A percentile compares a stretch with the other conserved stretches of the same genome.
Evolutionary conservation across 495 filamentous ascomycete species (phyloP).

Genomic region (Lepraria neglecta): DNA sequence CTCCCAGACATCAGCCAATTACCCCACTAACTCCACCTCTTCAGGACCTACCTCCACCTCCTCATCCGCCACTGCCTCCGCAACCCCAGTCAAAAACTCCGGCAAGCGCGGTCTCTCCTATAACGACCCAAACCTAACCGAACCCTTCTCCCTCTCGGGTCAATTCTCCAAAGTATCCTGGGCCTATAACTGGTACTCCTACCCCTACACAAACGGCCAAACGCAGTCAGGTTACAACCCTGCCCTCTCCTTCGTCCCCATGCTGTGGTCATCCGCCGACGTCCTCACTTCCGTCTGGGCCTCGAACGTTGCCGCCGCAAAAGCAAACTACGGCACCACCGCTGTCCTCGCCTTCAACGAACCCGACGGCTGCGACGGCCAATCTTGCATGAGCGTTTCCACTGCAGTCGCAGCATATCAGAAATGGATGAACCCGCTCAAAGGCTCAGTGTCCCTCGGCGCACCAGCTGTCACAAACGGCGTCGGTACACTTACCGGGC

Average conservation of each 20-base stretch:
- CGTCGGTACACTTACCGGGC: conserved; percentile 35
- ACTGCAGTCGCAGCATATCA: conserved; percentile 48
- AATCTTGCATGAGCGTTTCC: conserved; percentile 14
- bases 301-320: conserved; percentile 44
- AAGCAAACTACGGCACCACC: conserved; percentile 35
- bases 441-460: conserved; percentile 48
- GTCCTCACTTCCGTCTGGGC: conserved; percentile 47
- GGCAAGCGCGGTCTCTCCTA: conserved; percentile 64
- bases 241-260: conserved; percentile 50
- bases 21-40: background rate
- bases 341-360: conserved; percentile 24
- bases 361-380: conserved; percentile 17
- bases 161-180: conserved; percentile 43
- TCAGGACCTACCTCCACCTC: background rate
- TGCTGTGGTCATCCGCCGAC: conserved; percentile 48
- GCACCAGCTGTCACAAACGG: conserved; percentile 54
- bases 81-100: conserved; percentile 1
- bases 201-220: conserved; percentile 22
- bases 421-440: conserved; percentile 53
- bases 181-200: conserved; percentile 61
- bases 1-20: background rate
- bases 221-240: conserved; percentile 27
- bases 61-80: background rate
- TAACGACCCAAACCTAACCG: conserved; percentile 58
- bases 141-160: conserved; percentile 38